Base-by-base conservation (phyloP, 345 rosid species). In the Salix koriyanagi region DNA sequence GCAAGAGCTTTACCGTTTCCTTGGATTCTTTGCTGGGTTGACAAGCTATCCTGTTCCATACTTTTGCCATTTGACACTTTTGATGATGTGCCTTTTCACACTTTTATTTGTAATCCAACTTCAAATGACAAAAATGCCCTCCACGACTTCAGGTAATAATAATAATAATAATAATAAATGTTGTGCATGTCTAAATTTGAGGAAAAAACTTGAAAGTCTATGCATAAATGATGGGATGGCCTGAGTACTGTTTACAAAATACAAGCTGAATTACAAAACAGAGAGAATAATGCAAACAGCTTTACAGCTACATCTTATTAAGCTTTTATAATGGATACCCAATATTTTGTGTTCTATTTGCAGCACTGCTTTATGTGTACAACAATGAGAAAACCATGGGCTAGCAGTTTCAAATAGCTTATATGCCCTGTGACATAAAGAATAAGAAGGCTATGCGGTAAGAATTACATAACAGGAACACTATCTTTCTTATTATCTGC, bases 11-110 rank as follows among this genome's bases (percentile, higher is more conserved):
- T 66, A 68, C 70, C 71, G 41, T 82, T 70, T 67, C 42, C 70
- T 77, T 8, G 83, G 84, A 82, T 85, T 83, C 88, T 69, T 81
- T 82, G 56, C 79, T 54, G 15, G 34, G 56, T 44, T 71, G 11
- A 4, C 80, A 78, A 82, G 87, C 41, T 65, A 76, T 67, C 11
- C 72, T 44, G n/a, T 23, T 76, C 46, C 42, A 30, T 19, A 52
- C 25, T 52, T 30, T 13, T 7, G 41, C 70, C n/a, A 65, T n/a
- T 42, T 19, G 58, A 23, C 39, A 30, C 61, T 0, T n/a, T 2
- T 46, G 26, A 69, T 46, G 30, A 39, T 39, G 39, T 65, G 69
- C 69, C 69, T 41, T 41, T 41, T 2, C 2, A 41, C 44, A 41
- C 12, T 41, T 41, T 41, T 41, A 41, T 41, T 41, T 66, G 37